Evolutionary conservation across 805 yeast species (phyloP), one percentile per base, ranked within the genome.

Genomic region (Yarrowia hollandica): DNA sequence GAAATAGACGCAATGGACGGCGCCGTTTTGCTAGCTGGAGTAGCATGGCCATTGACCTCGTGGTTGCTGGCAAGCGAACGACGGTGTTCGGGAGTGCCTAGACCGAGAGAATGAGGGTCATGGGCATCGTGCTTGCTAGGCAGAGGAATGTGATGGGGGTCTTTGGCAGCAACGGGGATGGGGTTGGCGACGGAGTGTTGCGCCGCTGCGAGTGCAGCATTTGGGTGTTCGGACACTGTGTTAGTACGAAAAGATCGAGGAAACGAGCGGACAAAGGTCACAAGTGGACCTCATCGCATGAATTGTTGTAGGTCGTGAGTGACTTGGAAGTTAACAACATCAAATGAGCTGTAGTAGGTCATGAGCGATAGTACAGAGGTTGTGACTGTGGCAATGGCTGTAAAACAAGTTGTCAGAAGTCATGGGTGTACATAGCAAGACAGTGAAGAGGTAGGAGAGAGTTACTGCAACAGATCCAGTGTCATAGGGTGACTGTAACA

Each of bases 151-250:
- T 42, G 34, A 18, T 48, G 33, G 21, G 55, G 55, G 34, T 48
- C 55, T 22, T 48, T 48, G 6, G 55, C 12, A 3, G 38, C 39
- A 21, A 48, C 55, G 14, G 55, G 12, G 6, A 48, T 48, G 35
- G 55, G 55, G 22, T 48, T 18, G 15, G 55, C 39, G n/a, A 48
- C 55, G 11, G 55, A 48, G 25, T 48, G 55, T 22, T 48, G 55
- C 4, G 55, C 55, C 11, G 55, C 55, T 4, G 39, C 55, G 21
- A 48, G 1, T 3, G 55, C 55, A 5, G 39, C 19, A 16, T 48
- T 48, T 5, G 26, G n/a, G n/a, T n/a, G 14, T 33, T 48, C 55
- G 16, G 54, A 30, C 55, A 48, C 55, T 48, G 39, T n/a, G 55
- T 48, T 48, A 48, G 55, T 5, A 5, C 12, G 16, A 31, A 31